A percentile compares a stretch with the other conserved stretches of the same genome.
These are phyloP conservation scores for Aspergillus japonicus DNA, from an alignment of 2,329 filamentous ascomycete species.

Conservation along the genomic window DNA sequence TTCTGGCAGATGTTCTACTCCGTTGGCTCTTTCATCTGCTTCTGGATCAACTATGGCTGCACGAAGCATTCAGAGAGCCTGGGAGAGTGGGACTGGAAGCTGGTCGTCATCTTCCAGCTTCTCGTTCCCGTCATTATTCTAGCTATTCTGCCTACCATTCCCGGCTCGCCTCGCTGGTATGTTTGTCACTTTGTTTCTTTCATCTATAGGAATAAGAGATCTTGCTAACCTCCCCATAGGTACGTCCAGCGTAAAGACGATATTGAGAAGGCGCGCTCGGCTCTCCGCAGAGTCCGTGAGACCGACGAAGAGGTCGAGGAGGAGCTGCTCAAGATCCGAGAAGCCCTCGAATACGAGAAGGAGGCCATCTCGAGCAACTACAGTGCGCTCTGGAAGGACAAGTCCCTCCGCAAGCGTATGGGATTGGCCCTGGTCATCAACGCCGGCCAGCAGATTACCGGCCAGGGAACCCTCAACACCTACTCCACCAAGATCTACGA, in stretches of 20 bases:
- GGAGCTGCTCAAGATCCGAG: slow-evolving; percentile 63
- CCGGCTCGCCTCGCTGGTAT: slow-evolving; percentile 66
- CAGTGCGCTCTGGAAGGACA: slow-evolving; percentile 67
- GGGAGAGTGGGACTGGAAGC: slow-evolving; percentile 71
- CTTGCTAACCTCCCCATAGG: slow-evolving; percentile 16
- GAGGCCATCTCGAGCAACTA: slow-evolving; percentile 65
- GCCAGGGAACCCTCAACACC: slow-evolving; percentile 69
- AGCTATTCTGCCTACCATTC: slow-evolving; percentile 62
- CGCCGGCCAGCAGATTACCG: slow-evolving; percentile 69
- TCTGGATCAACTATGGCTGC: slow-evolving; percentile 66
- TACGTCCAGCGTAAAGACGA: slow-evolving; percentile 59
- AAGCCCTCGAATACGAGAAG: slow-evolving; percentile 70
- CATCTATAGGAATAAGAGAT: not conserved
- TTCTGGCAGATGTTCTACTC: slow-evolving; percentile 70
- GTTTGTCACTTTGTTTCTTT: not conserved
- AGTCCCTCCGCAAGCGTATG: slow-evolving; percentile 65
- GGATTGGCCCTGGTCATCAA: slow-evolving; percentile 66
- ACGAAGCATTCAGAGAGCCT: slow-evolving; percentile 55
- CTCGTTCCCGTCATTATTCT: slow-evolving; percentile 65
- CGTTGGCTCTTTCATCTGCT: slow-evolving; percentile 65
- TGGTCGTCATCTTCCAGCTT: slow-evolving; percentile 71
- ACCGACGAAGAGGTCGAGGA: slow-evolving; percentile 66
- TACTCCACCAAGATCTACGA: slow-evolving; percentile 74
- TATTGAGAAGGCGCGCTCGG: slow-evolving; percentile 58
- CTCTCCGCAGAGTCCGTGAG: slow-evolving; percentile 61